phyloP scores from a whole-genome alignment of 2,329 filamentous ascomycete species.

The Hypoxylon sp. region DNA sequence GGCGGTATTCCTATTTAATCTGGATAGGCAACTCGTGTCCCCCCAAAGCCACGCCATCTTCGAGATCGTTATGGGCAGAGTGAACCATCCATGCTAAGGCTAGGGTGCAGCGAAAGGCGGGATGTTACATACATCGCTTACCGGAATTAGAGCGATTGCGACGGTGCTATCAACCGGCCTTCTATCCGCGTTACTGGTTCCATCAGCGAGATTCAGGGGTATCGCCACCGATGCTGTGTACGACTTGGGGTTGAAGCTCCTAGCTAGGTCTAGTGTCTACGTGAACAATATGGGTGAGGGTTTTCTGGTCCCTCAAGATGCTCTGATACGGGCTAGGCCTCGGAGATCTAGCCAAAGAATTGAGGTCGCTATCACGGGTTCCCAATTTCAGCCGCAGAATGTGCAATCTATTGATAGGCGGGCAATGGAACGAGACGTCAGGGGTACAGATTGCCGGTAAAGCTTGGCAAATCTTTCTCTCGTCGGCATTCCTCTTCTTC shows the following conservation, averaged over 20 bases:
- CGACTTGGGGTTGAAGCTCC: background rate
- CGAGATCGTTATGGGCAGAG: background rate
- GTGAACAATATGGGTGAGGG: background rate
- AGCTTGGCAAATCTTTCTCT: constrained; percentile 28
- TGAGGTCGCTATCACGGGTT: constrained; percentile 25
- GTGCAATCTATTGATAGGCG: constrained; percentile 30
- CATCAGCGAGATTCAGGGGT: background rate
- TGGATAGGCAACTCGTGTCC: background rate
- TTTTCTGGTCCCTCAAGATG: background rate
- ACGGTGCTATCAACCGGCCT: background rate
- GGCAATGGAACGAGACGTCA: constrained; percentile 14
- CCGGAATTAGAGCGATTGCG: background rate
- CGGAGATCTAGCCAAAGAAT: constrained; percentile 9
- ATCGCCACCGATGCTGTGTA: background rate
- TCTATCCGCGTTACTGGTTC: background rate
- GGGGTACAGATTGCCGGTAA: constrained; percentile 18
- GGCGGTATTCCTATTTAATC: background rate
- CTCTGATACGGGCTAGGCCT: background rate
- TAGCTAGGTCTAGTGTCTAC: constrained; percentile 1
- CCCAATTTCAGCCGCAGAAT: constrained; percentile 29
- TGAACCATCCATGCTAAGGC: background rate
- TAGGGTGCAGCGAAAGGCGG: background rate
- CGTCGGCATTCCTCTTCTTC: constrained; percentile 30
- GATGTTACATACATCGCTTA: background rate
- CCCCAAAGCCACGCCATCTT: background rate